Percentiles rank a stretch among this genome's conserved stretches.
Evolutionary conservation across 2,329 filamentous ascomycete genomes (phyloP).

Genomic region (Ceratocystis lukuohia): DNA sequence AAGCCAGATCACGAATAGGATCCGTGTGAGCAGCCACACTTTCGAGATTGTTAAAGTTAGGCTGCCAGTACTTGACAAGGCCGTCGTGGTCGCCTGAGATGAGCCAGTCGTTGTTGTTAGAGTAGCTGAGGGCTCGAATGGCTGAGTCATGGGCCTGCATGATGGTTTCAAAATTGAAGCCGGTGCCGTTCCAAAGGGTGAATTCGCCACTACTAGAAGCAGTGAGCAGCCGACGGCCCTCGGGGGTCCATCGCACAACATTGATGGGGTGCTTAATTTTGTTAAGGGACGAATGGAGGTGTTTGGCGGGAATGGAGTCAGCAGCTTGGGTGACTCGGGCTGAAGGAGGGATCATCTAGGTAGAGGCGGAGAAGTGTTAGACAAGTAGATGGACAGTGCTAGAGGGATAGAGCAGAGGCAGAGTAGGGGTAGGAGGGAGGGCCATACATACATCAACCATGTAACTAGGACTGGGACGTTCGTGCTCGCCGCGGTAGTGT

Average conservation of each 20-base stretch:
- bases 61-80: constrained; percentile 95
- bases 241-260: constrained; percentile 93
- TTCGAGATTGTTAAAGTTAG: constrained; percentile 98
- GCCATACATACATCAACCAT: constrained; percentile 60
- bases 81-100: constrained; percentile 92
- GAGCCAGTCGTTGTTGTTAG: constrained; percentile 93
- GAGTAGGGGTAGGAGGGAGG: neutral
- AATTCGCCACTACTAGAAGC: constrained; percentile 96
- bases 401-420: neutral
- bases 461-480: constrained; percentile 78
- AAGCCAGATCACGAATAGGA: constrained; percentile 79
- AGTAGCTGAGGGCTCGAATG: constrained; percentile 73
- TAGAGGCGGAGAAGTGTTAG: neutral
- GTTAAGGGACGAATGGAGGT: constrained; percentile 94
- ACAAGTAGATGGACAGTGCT: neutral
- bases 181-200: constrained; percentile 95
- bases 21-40: constrained; percentile 84
- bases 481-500: constrained; percentile 57
- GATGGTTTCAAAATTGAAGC: constrained; percentile 98
- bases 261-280: constrained; percentile 98
- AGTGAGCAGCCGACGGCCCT: constrained; percentile 80
- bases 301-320: constrained; percentile 84
- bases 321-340: constrained; percentile 61
- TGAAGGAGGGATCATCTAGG: constrained; percentile 71
- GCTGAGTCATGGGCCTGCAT: constrained; percentile 94